Conservation (phyloP, 768 basidiomycete genomes). For the Lepiota brunneoincarnata region DNA sequence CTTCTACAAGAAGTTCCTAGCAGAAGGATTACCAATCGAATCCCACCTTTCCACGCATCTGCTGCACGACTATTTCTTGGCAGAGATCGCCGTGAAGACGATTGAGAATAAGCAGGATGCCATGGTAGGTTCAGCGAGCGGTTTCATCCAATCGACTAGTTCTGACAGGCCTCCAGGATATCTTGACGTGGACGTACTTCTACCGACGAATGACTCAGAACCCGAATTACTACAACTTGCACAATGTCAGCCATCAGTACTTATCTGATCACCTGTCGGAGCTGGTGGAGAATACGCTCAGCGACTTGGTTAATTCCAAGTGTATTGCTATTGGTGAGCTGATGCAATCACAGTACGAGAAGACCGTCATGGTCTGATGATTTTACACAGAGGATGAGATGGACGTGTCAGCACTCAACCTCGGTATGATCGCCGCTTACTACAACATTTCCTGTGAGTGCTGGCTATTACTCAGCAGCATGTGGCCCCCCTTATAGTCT, state of each 20-base stretch:
- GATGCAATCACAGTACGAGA: not conserved
- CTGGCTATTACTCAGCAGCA: not conserved
- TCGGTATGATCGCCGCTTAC: constrained; percentile 98
- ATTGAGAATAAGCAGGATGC: constrained; percentile 99
- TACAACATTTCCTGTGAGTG: constrained; percentile 87
- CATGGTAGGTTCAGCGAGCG: constrained; percentile 51
- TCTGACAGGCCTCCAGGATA: constrained; percentile 54
- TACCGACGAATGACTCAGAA: constrained; percentile 98
- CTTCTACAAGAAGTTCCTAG: constrained; percentile 98
- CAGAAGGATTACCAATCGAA: constrained; percentile 96
- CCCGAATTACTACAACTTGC: constrained; percentile 91
- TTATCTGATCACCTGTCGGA: constrained; percentile 95
- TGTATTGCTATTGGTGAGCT: constrained; percentile 85
- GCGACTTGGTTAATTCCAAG: constrained; percentile 90
- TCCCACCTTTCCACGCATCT: constrained; percentile 88
- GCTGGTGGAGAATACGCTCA: constrained; percentile 90
- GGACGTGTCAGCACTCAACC: constrained; percentile 87
- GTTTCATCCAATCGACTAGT: not conserved
- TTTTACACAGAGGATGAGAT: constrained; percentile 76
- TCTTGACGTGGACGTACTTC: constrained; percentile 98
- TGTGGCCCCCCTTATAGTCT: not conserved
- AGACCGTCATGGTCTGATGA: not conserved
- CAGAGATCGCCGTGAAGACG: constrained; percentile 97
- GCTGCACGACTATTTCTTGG: constrained; percentile 96
- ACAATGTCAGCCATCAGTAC: constrained; percentile 94